Conservation (phyloP, 2,329 filamentous ascomycete genomes). For the Ophiocordyceps sinensis region DNA sequence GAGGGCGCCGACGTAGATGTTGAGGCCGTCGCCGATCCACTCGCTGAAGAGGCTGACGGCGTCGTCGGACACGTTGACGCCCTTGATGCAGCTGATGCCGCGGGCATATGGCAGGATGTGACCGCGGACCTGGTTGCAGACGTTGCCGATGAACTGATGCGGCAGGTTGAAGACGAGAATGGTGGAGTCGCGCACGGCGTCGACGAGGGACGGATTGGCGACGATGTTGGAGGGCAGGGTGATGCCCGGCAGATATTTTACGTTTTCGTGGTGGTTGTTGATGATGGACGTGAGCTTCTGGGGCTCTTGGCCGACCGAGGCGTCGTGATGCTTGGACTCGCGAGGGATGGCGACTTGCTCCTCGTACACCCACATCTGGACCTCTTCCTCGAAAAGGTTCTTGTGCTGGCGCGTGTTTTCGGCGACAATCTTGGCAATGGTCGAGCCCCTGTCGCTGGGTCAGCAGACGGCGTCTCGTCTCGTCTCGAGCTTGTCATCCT, state of each 20-base stretch:
- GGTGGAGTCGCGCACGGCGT: slow-evolving; percentile 69
- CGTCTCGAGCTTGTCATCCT: slow-evolving; percentile 11
- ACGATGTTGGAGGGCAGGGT: slow-evolving; percentile 68
- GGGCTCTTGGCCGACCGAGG: slow-evolving; percentile 44
- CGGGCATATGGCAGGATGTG: slow-evolving; percentile 85
- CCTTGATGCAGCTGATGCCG: slow-evolving; percentile 96
- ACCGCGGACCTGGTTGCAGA: slow-evolving; percentile 72
- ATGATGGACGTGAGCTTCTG: slow-evolving; percentile 86
- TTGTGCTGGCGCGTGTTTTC: slow-evolving; percentile 74
- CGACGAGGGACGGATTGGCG: slow-evolving; percentile 67
- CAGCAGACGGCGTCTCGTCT: neutral
- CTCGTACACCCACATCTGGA: slow-evolving; percentile 99
- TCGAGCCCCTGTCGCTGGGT: slow-evolving; percentile 57
- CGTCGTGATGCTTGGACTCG: slow-evolving; percentile 58
- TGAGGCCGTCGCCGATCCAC: slow-evolving; percentile 77
- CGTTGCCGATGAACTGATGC: slow-evolving; percentile 85
- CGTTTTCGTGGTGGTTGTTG: slow-evolving; percentile 87
- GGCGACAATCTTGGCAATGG: slow-evolving; percentile 91
- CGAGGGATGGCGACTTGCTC: slow-evolving; percentile 67
- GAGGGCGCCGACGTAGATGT: slow-evolving; percentile 92
- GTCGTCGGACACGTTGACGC: slow-evolving; percentile 79
- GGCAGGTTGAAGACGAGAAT: slow-evolving; percentile 94
- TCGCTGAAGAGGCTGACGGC: slow-evolving; percentile 87
- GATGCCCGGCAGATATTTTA: slow-evolving; percentile 94
- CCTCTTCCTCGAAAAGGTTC: slow-evolving; percentile 70